Base-by-base conservation (phyloP, 768 basidiomycete genomes). In the Chlorophyllum brunneum region DNA sequence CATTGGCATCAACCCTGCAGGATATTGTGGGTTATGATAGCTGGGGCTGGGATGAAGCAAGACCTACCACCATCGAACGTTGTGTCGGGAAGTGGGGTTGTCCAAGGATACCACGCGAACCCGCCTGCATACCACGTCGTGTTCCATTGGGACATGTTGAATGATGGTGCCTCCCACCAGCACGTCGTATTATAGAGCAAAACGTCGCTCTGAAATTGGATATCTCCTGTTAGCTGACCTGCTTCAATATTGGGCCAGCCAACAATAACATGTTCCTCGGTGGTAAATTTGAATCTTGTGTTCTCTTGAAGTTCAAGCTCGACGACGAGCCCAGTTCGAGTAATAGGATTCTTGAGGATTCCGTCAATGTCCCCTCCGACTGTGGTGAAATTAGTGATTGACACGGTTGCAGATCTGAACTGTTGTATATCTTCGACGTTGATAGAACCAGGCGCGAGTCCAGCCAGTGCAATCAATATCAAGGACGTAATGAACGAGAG, bases 61-160 rank as follows among this genome's bases (percentile, higher is more conserved):
- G n/a, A 18, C 49, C 22, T 26, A 26, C 49, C 49, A 7, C 39
- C 39, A n/a, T 24, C 39, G n/a, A 24, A 23, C 4, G 20, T 15
- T 8, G 40, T 23, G 4, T n/a, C n/a, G 1, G 29, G 18, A 4
- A 20, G 13, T 2, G 27, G 31, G 1, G 30, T 41, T 1, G 13
- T 16, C 22, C 29, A 33, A 22, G 39, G 39, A 23, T 51, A 51
- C 39, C 30, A 51, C 9, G 23, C 39, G 22, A 41, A 51, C 7
- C 29, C 23, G 8, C 49, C 39, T 9, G 39, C 39, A 24, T 51
- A 42, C 49, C 40, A 51, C 3, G 39, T 41, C 8, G 49, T 51
- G 20, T 24, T 31, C 48, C 48, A 42, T 20, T n/a, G 31, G 1
- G 39, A 31, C 13, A 22, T 42, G 23, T 42, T 51, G 24, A 42